Conservation (phyloP, 202 grass and related monocot genomes). For the Panicum hallii region DNA sequence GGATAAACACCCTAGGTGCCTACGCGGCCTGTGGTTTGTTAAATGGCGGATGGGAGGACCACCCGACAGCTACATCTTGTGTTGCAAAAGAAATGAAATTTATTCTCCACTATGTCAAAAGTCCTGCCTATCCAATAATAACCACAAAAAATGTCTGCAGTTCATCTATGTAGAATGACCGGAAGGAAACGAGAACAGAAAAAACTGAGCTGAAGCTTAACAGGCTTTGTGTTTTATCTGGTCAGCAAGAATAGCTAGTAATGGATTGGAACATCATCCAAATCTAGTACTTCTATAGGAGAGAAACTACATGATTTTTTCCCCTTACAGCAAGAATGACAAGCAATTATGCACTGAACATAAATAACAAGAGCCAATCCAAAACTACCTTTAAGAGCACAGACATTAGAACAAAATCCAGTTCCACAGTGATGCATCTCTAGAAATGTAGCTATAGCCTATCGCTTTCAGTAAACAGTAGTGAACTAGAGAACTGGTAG, state of each 20-base stretch:
- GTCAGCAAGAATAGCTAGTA: not conserved
- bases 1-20: not conserved
- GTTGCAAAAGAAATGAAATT: not conserved
- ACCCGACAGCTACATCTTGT: not conserved
- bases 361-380: not conserved
- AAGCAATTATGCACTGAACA: slow-evolving; percentile 5
- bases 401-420: not conserved
- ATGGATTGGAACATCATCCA: not conserved
- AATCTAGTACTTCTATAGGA: not conserved
- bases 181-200: not conserved
- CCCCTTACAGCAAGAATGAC: not conserved
- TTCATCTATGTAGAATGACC: not conserved
- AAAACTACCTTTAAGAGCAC: slow-evolving; percentile 1
- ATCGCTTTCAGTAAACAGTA: not conserved
- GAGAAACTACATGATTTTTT: not conserved
- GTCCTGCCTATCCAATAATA: not conserved
- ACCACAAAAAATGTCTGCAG: not conserved
- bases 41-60: not conserved
- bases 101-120: not conserved
- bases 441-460: not conserved
- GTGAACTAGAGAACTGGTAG: not conserved
- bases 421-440: not conserved
- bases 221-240: not conserved
- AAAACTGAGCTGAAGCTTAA: not conserved
- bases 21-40: not conserved